Evolutionary conservation across 345 rosid species (phyloP).

Genomic region (Capsella bursapastoris): DNA sequence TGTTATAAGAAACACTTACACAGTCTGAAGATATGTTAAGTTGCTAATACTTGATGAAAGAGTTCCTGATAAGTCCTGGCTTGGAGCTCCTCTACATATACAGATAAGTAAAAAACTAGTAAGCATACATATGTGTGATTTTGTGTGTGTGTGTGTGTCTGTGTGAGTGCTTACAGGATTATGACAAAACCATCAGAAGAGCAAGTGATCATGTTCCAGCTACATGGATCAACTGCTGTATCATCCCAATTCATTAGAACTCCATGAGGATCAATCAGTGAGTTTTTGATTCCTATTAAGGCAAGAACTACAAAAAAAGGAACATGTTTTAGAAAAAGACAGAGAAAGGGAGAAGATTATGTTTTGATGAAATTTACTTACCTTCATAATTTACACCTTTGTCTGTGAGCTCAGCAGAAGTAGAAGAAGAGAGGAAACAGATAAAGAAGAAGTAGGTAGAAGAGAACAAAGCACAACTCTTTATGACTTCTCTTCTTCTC

Average conservation of each 20-base stretch:
- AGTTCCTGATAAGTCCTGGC: constrained; percentile 77
- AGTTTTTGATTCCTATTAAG: constrained; percentile 59
- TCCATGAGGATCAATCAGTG: constrained; percentile 66
- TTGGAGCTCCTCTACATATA: constrained; percentile 75
- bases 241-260: constrained; percentile 78
- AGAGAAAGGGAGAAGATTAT: not conserved
- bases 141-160: constrained; percentile 2
- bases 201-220: constrained; percentile 79
- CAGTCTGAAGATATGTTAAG: constrained; percentile 76
- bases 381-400: constrained; percentile 93
- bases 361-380: constrained; percentile 32
- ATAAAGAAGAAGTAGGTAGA: constrained; percentile 36
- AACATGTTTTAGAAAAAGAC: not conserved
- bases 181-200: constrained; percentile 65
- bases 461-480: constrained; percentile 37
- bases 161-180: constrained; percentile 64
- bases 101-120: not conserved
- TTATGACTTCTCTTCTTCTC: constrained; percentile 37
- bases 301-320: constrained; percentile 65
- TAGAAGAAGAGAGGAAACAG: constrained; percentile 38
- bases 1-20: constrained; percentile 54
- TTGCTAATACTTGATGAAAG: constrained; percentile 75
- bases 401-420: constrained; percentile 66
- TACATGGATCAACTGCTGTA: constrained; percentile 85
- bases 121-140: not conserved